These are phyloP conservation scores for Tolypocladium paradoxum DNA, from an alignment of 2,329 filamentous ascomycete genomes.

Conservation along the genomic window DNA sequence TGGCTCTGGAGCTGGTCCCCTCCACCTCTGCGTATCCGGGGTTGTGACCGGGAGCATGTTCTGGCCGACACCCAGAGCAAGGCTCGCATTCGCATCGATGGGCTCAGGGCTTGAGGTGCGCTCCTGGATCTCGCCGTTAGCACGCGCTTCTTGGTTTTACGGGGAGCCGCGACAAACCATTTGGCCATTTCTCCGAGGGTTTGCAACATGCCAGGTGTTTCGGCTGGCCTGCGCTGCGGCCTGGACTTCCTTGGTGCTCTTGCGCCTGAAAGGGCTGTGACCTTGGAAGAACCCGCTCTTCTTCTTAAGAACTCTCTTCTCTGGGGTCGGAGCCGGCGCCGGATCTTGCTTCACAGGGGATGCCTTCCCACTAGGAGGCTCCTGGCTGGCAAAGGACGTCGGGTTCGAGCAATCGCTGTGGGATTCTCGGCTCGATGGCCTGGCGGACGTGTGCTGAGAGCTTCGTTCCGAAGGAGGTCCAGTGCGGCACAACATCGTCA, in stretches of 20 bases:
- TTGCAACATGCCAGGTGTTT: slow-evolving; percentile 48
- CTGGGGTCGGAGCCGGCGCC: slow-evolving; percentile 37
- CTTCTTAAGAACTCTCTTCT: slow-evolving; percentile 58
- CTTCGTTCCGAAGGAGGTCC: slow-evolving; percentile 48
- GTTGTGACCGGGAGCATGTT: slow-evolving; percentile 92
- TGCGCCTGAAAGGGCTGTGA: slow-evolving; percentile 83
- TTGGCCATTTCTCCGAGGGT: slow-evolving; percentile 7
- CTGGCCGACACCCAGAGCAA: slow-evolving; percentile 88
- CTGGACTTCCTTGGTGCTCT: slow-evolving; percentile 67
- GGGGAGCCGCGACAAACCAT: neutral
- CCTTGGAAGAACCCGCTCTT: slow-evolving; percentile 88
- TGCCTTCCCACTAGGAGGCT: slow-evolving; percentile 60
- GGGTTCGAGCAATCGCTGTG: slow-evolving; percentile 85
- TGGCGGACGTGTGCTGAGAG: slow-evolving; percentile 44
- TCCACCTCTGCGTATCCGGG: slow-evolving; percentile 47
- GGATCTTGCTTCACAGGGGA: slow-evolving; percentile 62
- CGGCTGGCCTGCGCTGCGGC: slow-evolving; percentile 30
- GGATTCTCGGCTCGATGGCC: slow-evolving; percentile 77
- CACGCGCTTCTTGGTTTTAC: neutral
- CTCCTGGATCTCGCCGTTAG: slow-evolving; percentile 15
- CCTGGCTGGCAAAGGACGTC: slow-evolving; percentile 79
- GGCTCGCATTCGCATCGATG: slow-evolving; percentile 82
- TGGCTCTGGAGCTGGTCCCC: slow-evolving; percentile 18
- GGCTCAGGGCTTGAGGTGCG: slow-evolving; percentile 62
- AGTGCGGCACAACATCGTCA: slow-evolving; percentile 92